These are phyloP conservation scores for Simmondsia chinensis DNA, from an alignment of 148 eudicot species.

Conservation along the genomic window DNA sequence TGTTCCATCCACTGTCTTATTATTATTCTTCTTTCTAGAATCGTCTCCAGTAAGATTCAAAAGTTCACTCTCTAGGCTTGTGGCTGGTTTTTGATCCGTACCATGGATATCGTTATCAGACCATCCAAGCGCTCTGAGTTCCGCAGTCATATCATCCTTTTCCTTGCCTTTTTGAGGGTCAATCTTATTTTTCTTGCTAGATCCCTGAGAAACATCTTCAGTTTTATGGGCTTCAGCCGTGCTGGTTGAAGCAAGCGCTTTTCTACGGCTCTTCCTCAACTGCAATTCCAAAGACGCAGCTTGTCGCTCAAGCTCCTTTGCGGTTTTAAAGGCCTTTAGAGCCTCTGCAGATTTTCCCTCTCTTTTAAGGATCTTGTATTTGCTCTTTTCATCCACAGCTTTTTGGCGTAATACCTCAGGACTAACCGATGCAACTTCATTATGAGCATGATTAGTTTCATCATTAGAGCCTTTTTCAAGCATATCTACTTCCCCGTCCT, in stretches of 20 bases:
- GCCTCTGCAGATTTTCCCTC: conserved; percentile 88
- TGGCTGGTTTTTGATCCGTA: conserved; percentile 50
- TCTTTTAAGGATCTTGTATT: conserved; percentile 58
- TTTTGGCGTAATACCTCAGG: conserved; percentile 86
- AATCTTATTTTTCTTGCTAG: conserved; percentile 16
- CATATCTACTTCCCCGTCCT: conserved; percentile 28
- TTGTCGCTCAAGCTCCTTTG: conserved; percentile 87
- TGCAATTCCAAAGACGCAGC: conserved; percentile 69
- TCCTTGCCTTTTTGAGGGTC: conserved; percentile 31
- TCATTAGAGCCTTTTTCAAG: conserved; percentile 22
- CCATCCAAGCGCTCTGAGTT: conserved; percentile 87
- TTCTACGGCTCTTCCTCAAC: conserved; percentile 59
- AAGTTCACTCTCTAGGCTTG: conserved; percentile 78
- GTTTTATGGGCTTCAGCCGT: conserved; percentile 22
- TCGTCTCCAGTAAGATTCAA: conserved; percentile 49
- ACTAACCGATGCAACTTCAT: conserved; percentile 28
- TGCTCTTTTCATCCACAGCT: conserved; percentile 71
- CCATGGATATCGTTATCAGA: conserved; percentile 70
- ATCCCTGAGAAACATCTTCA: conserved; percentile 21
- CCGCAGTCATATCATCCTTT: conserved; percentile 68
- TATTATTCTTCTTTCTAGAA: conserved; percentile 23
- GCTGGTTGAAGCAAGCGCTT: conserved; percentile 43
- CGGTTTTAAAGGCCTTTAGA: conserved; percentile 70
- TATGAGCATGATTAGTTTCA: conserved; percentile 11
- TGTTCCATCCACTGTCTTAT: conserved; percentile 26